These are phyloP conservation scores for Scheffersomyces insectosa DNA, from an alignment of 1,139 yeast genomes.

Conservation along the genomic window DNA sequence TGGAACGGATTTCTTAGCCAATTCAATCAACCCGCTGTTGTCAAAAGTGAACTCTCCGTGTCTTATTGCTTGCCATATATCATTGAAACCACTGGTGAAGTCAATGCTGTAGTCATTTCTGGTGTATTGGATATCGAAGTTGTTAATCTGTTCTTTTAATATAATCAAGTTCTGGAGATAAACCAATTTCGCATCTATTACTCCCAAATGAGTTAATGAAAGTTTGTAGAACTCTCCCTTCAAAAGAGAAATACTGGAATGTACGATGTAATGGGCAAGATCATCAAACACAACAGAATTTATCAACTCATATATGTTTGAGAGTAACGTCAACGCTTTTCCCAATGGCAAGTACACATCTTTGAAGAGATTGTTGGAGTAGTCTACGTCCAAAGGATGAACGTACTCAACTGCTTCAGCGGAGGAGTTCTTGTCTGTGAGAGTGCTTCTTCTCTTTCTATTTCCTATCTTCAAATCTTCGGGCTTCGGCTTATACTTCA, in stretches of 20 bases:
- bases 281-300: conserved; percentile 82
- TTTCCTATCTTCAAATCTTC: conserved; percentile 57
- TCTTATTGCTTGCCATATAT: conserved; percentile 50
- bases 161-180: conserved; percentile 71
- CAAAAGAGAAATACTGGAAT: conserved; percentile 65
- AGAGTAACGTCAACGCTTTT: conserved; percentile 67
- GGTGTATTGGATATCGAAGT: conserved; percentile 78
- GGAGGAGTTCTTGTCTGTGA: neutral
- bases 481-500: conserved; percentile 64
- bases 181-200: conserved; percentile 63
- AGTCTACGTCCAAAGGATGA: conserved; percentile 32
- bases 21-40: conserved; percentile 50
- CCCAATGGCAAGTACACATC: conserved; percentile 75
- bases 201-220: conserved; percentile 39
- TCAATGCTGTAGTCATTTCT: conserved; percentile 76
- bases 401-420: neutral
- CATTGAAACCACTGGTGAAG: conserved; percentile 69
- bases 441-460: conserved; percentile 4
- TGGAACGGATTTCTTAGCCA: conserved; percentile 74
- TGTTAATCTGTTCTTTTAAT: conserved; percentile 68
- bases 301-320: conserved; percentile 78
- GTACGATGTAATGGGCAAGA: conserved; percentile 84
- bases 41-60: conserved; percentile 35
- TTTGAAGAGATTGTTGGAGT: conserved; percentile 42
- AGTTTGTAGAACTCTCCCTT: conserved; percentile 51